Evolutionary conservation across 2,329 filamentous ascomycete genomes (phyloP).

Genomic region (Cadophora luteo-olivacea): DNA sequence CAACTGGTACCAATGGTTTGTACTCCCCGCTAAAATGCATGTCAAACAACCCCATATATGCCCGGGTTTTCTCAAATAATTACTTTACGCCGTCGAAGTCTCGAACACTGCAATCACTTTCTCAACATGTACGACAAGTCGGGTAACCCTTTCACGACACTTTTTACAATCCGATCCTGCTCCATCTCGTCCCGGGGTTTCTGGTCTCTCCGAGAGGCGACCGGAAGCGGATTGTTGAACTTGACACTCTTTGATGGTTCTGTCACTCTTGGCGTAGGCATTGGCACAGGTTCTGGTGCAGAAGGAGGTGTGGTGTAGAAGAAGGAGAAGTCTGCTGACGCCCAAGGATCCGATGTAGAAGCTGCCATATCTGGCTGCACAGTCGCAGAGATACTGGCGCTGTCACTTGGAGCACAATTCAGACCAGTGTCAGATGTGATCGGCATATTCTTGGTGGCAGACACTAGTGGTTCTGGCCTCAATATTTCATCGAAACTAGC

Average conservation of each 20-base stretch:
- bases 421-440: not conserved
- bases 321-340: conserved; percentile 47
- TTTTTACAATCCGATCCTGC: conserved; percentile 43
- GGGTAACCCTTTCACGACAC: conserved; percentile 44
- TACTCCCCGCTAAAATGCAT: conserved; percentile 18
- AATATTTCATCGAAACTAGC: conserved; percentile 23
- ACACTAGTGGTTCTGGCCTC: not conserved
- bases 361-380: not conserved
- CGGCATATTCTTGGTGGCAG: not conserved
- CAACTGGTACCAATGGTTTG: not conserved
- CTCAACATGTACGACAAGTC: conserved; percentile 47
- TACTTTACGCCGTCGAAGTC: not conserved
- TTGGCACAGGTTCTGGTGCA: conserved; percentile 6
- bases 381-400: not conserved
- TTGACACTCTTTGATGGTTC: conserved; percentile 17
- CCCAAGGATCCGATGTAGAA: conserved; percentile 43
- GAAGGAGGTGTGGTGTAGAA: conserved; percentile 40
- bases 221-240: conserved; percentile 20
- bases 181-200: conserved; percentile 41
- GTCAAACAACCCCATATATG: not conserved
- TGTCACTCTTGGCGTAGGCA: conserved; percentile 4
- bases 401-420: not conserved
- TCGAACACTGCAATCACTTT: conserved; percentile 24
- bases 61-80: not conserved
- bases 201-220: conserved; percentile 22